Evolutionary conservation across 257 asterid genomes (phyloP).

Genomic region (Capsicum chinense): DNA sequence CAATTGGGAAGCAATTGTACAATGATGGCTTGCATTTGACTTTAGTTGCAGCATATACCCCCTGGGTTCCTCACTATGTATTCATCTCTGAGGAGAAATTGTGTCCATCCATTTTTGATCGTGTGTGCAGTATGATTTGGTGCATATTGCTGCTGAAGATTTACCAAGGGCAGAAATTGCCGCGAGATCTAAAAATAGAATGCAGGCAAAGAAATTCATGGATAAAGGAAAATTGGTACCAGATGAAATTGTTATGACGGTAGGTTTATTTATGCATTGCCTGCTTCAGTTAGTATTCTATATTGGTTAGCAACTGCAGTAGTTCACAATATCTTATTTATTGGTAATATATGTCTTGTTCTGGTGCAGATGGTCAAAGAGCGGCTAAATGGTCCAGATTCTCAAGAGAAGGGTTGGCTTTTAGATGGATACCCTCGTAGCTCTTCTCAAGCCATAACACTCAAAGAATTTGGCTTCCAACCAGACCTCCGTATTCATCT

Average conservation of each 20-base stretch:
- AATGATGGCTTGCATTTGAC: background rate
- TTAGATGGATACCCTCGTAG: conserved; percentile 98
- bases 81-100: conserved; percentile 29
- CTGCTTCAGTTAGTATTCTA: conserved; percentile 3
- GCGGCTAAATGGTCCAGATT: conserved; percentile 68
- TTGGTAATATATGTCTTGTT: conserved; percentile 24
- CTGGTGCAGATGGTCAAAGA: conserved; percentile 84
- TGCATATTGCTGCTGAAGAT: conserved; percentile 97
- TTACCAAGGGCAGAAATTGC: conserved; percentile 92
- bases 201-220: conserved; percentile 87
- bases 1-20: background rate
- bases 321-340: background rate
- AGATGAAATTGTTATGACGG: conserved; percentile 92
- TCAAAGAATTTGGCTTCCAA: conserved; percentile 68
- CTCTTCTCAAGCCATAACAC: conserved; percentile 84
- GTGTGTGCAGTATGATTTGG: conserved; percentile 82
- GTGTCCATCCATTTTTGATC: conserved; percentile 33
- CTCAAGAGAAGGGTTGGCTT: conserved; percentile 88
- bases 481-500: conserved; percentile 94
- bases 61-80: conserved; percentile 20
- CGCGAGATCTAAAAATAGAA: conserved; percentile 88
- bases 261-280: conserved; percentile 33
- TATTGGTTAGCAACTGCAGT: background rate
- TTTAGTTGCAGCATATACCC: conserved; percentile 1
- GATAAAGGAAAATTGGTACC: conserved; percentile 97